Evolutionary conservation across 2,329 filamentous ascomycete species (phyloP).

Genomic region (Xylaria sp.): DNA sequence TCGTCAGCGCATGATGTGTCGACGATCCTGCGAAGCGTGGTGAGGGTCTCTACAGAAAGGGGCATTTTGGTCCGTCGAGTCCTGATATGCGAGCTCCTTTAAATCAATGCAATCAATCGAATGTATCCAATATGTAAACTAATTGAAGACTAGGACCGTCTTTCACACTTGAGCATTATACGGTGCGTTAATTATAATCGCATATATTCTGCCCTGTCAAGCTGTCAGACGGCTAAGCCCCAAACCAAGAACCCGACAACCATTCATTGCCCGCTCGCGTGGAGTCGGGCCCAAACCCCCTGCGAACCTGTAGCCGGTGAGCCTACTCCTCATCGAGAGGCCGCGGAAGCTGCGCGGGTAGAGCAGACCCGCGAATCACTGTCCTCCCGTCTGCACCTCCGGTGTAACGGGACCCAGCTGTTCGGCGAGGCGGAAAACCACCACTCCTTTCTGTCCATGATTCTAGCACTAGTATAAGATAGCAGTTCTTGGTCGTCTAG

Average conservation of each 20-base stretch:
- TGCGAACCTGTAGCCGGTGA: too few relatives aligned
- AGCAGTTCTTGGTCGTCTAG: background rate
- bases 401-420: background rate
- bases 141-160: background rate
- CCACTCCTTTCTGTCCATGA: background rate
- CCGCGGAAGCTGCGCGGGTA: background rate
- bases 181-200: background rate
- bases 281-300: background rate
- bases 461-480: background rate
- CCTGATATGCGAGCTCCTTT: background rate
- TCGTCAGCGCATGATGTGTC: slow-evolving; percentile 36
- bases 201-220: background rate
- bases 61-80: slow-evolving; percentile 32
- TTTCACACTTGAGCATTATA: background rate
- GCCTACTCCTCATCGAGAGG: background rate
- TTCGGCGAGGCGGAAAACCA: background rate
- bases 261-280: background rate
- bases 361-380: slow-evolving; percentile 5
- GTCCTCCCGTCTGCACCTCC: background rate
- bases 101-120: background rate
- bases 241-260: background rate
- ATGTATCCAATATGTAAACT: too few relatives aligned
- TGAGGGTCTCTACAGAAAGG: slow-evolving; percentile 35
- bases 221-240: too few relatives aligned
- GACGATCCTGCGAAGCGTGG: slow-evolving; percentile 41